Evolutionary conservation across 768 basidiomycete genomes (phyloP), one percentile per base, ranked within the genome.

Genomic region (Tulasnella sp.): DNA sequence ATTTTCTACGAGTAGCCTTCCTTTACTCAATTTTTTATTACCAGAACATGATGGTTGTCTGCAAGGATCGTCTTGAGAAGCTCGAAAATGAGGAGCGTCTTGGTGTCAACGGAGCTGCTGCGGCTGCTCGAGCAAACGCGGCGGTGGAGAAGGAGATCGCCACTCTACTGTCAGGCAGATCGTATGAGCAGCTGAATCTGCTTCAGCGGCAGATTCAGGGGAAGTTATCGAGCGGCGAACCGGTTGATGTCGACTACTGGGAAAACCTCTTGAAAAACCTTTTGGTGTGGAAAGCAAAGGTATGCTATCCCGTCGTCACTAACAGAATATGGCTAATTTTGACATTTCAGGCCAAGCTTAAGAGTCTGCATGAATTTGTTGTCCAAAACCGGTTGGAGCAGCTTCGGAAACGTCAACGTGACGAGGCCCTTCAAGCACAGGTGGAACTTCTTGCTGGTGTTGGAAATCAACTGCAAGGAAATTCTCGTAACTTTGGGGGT

Each of bases 211-310:
- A 85, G 67, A 85, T 98, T 10, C 91, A 93, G 67, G 79, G 78
- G 52, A 98, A 98, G 71, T 80, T 98, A 2, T 75, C 81, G 0
- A 90, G 91, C 64, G 90, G 93, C 32, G 94, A 97, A 72, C 93
- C 93, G 1, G 80, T 99, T 34, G 96, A 99, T 71, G 88, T 84
- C 10, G 96, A 99, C 70, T 99, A 98, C 69, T 99, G 96, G 96
- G 96, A 98, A 72, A 78, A 82, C 49, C 73, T 99, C 7, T 72
- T 98, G 59, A 88, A 92, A 71, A 96, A 88, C 70, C 71, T 99
- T 32, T 75, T 97, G 23, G 95, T 98, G 2, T 96, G 90, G 85
- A 98, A 98, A 73, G 88, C 96, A 21, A 97, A 97, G 76, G 93
- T 91, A 65, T 51, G 66, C 64, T 1, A 5, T 48, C 15, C 42